Conservation (phyloP, 257 asterid species). For the Solanum pinnatisectum region DNA sequence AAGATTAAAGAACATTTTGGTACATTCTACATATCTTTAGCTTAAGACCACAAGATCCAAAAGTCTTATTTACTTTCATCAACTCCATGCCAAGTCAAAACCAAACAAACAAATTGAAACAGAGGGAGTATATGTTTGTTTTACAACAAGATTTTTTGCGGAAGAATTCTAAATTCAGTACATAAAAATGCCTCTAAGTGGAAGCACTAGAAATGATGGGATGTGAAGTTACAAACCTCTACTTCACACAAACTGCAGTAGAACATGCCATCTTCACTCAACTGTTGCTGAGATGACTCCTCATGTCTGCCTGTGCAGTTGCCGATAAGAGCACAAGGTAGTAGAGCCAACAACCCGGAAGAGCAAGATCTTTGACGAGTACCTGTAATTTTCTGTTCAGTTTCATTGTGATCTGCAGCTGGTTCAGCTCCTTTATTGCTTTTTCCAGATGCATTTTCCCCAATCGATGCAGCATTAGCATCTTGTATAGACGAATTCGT, state of each 20-base stretch:
- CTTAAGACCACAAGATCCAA: background rate
- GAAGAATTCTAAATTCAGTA: background rate
- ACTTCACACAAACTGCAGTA: constrained; percentile 98
- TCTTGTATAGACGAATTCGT: constrained; percentile 47
- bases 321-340: constrained; percentile 69
- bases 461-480: constrained; percentile 32
- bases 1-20: background rate
- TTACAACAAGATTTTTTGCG: background rate
- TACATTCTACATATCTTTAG: background rate
- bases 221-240: constrained; percentile 47
- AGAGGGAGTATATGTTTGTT: background rate
- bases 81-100: background rate
- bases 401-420: constrained; percentile 25
- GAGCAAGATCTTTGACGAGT: constrained; percentile 21
- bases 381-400: constrained; percentile 15
- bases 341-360: constrained; percentile 28
- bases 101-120: background rate
- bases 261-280: constrained; percentile 96
- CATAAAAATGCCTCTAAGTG: background rate
- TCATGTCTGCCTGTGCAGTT: constrained; percentile 28
- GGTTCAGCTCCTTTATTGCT: constrained; percentile 24
- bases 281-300: constrained; percentile 58
- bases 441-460: constrained; percentile 27
- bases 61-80: background rate
- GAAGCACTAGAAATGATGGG: background rate